Evolutionary conservation across 257 asterid genomes (phyloP).

Genomic region (Echites panduratus): DNA sequence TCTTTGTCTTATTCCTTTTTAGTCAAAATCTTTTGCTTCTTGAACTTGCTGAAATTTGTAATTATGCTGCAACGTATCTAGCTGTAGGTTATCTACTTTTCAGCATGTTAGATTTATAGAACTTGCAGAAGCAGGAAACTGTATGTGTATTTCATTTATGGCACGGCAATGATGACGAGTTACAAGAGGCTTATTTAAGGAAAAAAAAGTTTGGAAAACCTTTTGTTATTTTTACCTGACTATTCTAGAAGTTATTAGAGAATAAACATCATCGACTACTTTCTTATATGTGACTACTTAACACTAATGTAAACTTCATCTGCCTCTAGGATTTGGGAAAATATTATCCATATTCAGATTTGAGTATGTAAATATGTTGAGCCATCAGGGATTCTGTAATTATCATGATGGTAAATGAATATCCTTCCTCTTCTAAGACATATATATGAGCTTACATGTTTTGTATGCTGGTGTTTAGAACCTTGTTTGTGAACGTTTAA

Average conservation of each 20-base stretch:
- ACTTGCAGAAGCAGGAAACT: background rate
- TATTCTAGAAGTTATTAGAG: background rate
- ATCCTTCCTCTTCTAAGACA: background rate
- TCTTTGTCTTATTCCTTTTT: background rate
- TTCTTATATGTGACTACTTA: background rate
- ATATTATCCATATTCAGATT: background rate
- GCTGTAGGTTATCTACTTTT: conserved; percentile 1
- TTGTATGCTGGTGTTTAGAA: background rate
- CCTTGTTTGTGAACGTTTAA: background rate
- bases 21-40: background rate
- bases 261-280: background rate
- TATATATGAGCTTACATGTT: background rate
- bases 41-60: background rate
- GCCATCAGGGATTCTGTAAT: background rate
- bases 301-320: background rate
- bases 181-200: background rate
- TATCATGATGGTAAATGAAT: background rate
- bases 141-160: background rate
- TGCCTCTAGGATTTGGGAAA: background rate
- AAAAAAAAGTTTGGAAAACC: background rate
- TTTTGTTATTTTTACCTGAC: background rate
- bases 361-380: background rate
- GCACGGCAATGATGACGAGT: background rate
- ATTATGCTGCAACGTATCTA: background rate
- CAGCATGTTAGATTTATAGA: background rate